Base-by-base conservation (phyloP, 768 basidiomycete species). In the Hygrocybe coccinea region DNA sequence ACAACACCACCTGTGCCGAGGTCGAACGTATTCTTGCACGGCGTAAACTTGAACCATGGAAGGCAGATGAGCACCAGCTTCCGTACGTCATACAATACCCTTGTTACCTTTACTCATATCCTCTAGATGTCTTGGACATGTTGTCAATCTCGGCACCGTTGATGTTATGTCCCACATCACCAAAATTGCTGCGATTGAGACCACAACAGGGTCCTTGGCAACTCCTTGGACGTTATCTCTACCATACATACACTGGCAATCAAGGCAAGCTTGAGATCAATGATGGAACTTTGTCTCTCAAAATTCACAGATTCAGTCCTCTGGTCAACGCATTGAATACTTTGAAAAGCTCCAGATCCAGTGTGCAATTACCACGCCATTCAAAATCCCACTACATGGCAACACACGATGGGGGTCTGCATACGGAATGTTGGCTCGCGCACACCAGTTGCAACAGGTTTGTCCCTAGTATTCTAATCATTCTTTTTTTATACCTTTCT, bases 161-260 rank as follows among this genome's bases (percentile, higher is more conserved):
- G 68, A 59, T 33, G 53, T 70, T n/a, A 72, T 72, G 70, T n/a
- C 11, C 1, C 46, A 62, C 17, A 67, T 73, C 33, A 72, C 67
- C 1, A 62, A 66, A 50, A 64, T 66, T 17, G 62, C 64, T 0
- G 61, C 61, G 1, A 52, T 71, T 2, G 65, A 71, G 39, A 71
- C 58, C 1, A 50, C 61, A 71, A 72, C 46, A 52, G 55, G 9
- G 61, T 72, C 4, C 58, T 65, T 21, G 60, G 62, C 6, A 60
- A 64, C 17, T 68, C 63, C 0, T 57, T 72, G 0, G 64, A 73
- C 56, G 67, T 69, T 2, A 63, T 74, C 36, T 64, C 70, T 0
- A 58, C 67, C 0, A 62, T 72, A 2, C 52, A 59, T 0, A 73
- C 67, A 0, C 54, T 71, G 1, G 62, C 65, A 1, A 62, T 71